These are phyloP conservation scores for Tephrocybe rancida DNA, from an alignment of 768 basidiomycete species.

Conservation along the genomic window DNA sequence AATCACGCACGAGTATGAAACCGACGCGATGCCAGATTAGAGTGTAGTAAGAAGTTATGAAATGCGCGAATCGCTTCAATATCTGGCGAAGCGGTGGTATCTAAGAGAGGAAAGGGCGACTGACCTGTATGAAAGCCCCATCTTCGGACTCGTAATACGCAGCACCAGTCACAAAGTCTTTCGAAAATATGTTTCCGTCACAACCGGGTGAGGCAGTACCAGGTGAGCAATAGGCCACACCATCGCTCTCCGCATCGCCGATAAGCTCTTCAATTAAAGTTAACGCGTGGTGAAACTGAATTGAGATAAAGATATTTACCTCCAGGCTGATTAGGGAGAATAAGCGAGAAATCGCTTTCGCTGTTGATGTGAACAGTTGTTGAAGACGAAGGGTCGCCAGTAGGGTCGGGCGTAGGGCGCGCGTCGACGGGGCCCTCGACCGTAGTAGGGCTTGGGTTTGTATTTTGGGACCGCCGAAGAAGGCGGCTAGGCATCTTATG, in stretches of 20 bases:
- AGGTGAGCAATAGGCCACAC: constrained; percentile 18
- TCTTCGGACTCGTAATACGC: constrained; percentile 17
- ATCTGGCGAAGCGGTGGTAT: no score
- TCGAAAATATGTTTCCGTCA: constrained; percentile 12
- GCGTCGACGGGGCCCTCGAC: constrained; percentile 2
- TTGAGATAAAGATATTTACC: not conserved
- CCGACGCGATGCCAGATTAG: no score
- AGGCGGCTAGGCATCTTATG: not conserved
- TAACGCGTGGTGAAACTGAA: not conserved
- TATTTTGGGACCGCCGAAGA: not conserved
- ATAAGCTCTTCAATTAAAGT: constrained; percentile 14
- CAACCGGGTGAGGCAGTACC: constrained; percentile 5
- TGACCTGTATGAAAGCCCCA: constrained; percentile 20
- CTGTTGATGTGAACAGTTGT: constrained; percentile 21
- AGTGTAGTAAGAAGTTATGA: no score
- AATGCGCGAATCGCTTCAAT: no score
- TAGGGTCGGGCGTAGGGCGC: constrained; percentile 21
- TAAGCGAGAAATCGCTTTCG: constrained; percentile 18
- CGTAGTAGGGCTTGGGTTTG: constrained; percentile 3
- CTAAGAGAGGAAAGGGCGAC: not conserved
- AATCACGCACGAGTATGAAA: not conserved
- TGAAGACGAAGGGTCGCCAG: constrained; percentile 20
- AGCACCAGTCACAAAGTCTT: constrained; percentile 21
- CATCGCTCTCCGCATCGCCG: constrained; percentile 21
- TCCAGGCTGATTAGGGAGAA: constrained; percentile 15